Conservation (phyloP, 1,139 yeast genomes). For the Suhomyces terraborum region DNA sequence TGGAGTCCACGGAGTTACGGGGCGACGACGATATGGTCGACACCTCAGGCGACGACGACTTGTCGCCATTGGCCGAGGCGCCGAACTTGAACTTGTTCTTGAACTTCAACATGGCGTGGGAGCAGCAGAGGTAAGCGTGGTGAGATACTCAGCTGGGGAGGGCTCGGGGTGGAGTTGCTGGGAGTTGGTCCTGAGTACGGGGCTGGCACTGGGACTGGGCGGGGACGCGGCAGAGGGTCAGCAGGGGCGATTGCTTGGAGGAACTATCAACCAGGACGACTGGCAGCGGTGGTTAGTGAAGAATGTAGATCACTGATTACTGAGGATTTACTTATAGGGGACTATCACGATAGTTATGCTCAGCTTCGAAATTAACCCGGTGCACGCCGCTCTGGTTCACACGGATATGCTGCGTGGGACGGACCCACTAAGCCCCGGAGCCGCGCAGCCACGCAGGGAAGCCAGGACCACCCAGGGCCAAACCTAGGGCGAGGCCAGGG, state of each 20-base stretch:
- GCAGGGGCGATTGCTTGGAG: background rate
- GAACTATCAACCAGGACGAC: background rate
- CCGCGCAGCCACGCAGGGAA: too few species aligned
- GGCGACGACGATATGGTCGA: conserved; percentile 19
- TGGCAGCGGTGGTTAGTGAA: background rate
- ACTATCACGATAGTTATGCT: conserved; percentile 5
- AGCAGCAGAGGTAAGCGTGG: background rate
- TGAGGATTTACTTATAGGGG: conserved; percentile 6
- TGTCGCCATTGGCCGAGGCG: conserved; percentile 25
- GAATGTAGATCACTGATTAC: background rate
- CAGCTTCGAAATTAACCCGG: background rate
- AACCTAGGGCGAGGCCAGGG: too few species aligned
- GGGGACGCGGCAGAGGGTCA: too few species aligned
- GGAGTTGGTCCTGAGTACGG: too few species aligned
- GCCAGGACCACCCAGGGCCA: too few species aligned
- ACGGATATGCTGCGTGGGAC: conserved; percentile 2
- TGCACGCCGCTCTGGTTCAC: conserved; percentile 1
- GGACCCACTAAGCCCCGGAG: too few species aligned
- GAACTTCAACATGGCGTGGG: conserved; percentile 41
- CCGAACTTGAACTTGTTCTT: conserved; percentile 52
- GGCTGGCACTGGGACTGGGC: too few species aligned
- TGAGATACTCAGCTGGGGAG: too few species aligned
- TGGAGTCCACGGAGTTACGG: conserved; percentile 31
- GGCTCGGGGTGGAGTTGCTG: too few species aligned
- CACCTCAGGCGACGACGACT: conserved; percentile 21